Evolutionary conservation across 2,329 filamentous ascomycete genomes (phyloP), one percentile per base, ranked within the genome.

Genomic region (Epichloe elymi): DNA sequence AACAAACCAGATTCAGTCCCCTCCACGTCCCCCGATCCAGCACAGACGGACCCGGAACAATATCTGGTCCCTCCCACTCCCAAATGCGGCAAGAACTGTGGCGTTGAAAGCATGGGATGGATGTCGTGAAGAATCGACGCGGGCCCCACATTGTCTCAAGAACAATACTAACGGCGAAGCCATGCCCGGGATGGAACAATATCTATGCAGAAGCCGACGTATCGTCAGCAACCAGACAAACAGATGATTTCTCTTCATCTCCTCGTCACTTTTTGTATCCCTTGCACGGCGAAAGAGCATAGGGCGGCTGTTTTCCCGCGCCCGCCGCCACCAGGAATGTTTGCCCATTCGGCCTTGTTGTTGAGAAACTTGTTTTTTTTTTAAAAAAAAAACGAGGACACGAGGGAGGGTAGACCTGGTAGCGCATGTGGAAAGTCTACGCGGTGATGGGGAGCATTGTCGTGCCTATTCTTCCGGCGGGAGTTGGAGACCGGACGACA

Each of bases 121-220:
- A 30, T 15, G 19, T 26, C 14, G 10, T 17, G 23, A 45, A 45
- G 42, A 45, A 33, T 14, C 12, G 38, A 39, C 8, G 38, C 30
- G 14, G 39, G 19, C n/a, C 40, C 23, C 46, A 36, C 41, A 30
- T n/a, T 56, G 55, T 58, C 58, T 57, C 55, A 54, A 56, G 56
- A 64, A 67, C 64, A 66, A 66, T 66, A 63, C 57, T 57, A 65
- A 65, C 57, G 52, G 45, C 51, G 44, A 53, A 56, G 61, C 61
- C 63, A 61, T 60, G 54, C 56, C 59, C 55, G 47, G 40, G 8
- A 52, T 49, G 48, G 57, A 65, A 66, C 63, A 67, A 67, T 67
- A 60, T 36, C 39, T 56, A 35, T 37, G 48, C 48, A 26, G 41
- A 30, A 15, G 11, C 30, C 30, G 30, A 30, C 30, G 38, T 15